Evolutionary conservation across 2,329 filamentous ascomycete genomes (phyloP).

Genomic region (Gnomoniopsis smithogilvyi): DNA sequence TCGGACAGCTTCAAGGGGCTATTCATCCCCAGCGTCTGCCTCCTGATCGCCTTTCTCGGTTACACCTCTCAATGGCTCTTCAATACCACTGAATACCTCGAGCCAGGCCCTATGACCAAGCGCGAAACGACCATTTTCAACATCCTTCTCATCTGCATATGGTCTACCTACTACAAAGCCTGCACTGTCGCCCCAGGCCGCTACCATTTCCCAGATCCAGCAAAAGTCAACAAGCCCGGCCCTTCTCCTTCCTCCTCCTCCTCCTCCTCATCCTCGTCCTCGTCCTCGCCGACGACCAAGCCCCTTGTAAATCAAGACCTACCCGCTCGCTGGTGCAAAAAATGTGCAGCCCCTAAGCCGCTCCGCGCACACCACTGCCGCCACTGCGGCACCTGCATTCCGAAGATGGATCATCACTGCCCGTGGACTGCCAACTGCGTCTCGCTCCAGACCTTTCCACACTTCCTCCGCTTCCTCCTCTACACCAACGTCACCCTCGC

Average conservation of each 20-base stretch:
- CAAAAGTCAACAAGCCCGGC: background rate
- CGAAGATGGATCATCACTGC: conserved; percentile 84
- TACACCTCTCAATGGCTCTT: conserved; percentile 74
- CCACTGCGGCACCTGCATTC: conserved; percentile 69
- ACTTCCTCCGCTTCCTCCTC: conserved; percentile 75
- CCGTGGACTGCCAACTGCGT: conserved; percentile 85
- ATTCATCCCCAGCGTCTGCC: conserved; percentile 65
- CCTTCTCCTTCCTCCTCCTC: background rate
- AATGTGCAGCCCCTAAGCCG: conserved; percentile 72
- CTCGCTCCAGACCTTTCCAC: conserved; percentile 75
- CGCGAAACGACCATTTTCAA: conserved; percentile 65
- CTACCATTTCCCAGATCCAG: conserved; percentile 39
- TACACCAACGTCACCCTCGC: conserved; percentile 64
- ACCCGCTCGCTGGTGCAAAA: conserved; percentile 64
- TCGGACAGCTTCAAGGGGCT: conserved; percentile 48
- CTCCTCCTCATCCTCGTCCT: background rate
- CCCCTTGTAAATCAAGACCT: conserved; percentile 23
- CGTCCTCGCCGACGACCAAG: background rate
- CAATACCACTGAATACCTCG: conserved; percentile 52
- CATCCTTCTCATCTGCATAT: conserved; percentile 57
- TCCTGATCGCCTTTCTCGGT: conserved; percentile 65
- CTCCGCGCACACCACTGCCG: conserved; percentile 79
- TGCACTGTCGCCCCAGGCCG: conserved; percentile 57
- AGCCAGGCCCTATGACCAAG: conserved; percentile 56
- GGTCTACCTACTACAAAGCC: conserved; percentile 65